Conservation (phyloP, 2,329 filamentous ascomycete genomes). For the Leptosphaerulina australis region DNA sequence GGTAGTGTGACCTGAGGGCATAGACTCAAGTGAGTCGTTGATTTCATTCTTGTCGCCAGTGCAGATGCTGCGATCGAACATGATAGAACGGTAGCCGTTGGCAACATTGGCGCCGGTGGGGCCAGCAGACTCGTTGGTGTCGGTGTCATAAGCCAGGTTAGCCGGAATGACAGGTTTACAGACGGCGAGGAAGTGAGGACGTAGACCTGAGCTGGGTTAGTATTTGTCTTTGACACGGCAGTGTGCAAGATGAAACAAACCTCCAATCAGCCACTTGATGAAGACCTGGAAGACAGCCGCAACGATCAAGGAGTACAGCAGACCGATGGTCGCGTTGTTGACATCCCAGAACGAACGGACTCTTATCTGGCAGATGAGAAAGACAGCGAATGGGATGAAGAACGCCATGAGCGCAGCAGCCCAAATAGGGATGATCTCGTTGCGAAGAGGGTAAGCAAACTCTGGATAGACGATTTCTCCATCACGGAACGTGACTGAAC, state of each 20-base stretch:
- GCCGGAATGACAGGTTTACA: conserved; percentile 67
- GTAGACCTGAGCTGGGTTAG: conserved; percentile 26
- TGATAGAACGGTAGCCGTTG: conserved; percentile 64
- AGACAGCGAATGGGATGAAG: conserved; percentile 68
- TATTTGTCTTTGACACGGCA: background rate
- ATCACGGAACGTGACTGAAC: conserved; percentile 63
- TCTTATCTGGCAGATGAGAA: conserved; percentile 70
- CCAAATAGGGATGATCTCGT: conserved; percentile 72
- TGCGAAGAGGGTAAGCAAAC: conserved; percentile 72
- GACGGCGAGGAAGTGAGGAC: conserved; percentile 72
- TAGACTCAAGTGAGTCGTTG: conserved; percentile 71
- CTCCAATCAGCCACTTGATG: conserved; percentile 76
- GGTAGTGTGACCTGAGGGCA: conserved; percentile 76
- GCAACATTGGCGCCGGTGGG: conserved; percentile 57
- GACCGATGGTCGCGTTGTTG: conserved; percentile 72
- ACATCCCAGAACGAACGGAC: conserved; percentile 59
- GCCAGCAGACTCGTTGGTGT: conserved; percentile 46
- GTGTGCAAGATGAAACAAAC: conserved; percentile 49
- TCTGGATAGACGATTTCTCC: conserved; percentile 71
- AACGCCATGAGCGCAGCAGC: conserved; percentile 69
- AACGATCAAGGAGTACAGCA: conserved; percentile 71
- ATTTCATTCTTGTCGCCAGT: conserved; percentile 69
- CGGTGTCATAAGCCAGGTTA: conserved; percentile 35
- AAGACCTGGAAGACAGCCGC: conserved; percentile 80
- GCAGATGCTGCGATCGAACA: conserved; percentile 73